These are phyloP conservation scores for Phoma sp. DNA, from an alignment of 2,329 filamentous ascomycete genomes.

Conservation along the genomic window DNA sequence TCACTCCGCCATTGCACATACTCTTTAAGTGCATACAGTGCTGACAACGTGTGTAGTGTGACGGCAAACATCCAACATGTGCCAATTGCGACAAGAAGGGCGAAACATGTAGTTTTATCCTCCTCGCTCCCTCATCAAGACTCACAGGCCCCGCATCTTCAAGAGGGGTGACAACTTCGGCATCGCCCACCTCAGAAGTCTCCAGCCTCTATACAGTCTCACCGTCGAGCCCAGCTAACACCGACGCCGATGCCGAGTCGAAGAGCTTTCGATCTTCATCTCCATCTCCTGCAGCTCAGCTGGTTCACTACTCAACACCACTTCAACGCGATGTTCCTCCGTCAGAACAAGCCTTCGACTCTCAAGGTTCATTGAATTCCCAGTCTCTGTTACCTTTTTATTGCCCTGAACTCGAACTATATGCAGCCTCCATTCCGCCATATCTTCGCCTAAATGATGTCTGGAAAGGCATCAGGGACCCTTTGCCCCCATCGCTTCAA, in stretches of 20 bases:
- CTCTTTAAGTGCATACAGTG: not conserved
- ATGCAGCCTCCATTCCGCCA: constrained; percentile 24
- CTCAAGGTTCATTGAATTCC: not conserved
- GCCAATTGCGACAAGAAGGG: constrained; percentile 42
- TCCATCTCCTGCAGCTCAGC: constrained; percentile 7
- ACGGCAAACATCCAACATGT: constrained; percentile 41
- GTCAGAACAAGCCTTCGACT: constrained; percentile 2
- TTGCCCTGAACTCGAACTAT: constrained; percentile 11
- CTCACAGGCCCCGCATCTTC: constrained; percentile 23
- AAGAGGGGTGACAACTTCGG: constrained; percentile 11
- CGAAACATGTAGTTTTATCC: constrained; percentile 42
- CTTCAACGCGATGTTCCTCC: constrained; percentile 18
- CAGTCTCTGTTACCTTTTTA: not conserved
- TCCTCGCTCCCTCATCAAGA: constrained; percentile 40
- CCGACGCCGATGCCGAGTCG: not conserved
- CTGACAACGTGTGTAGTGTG: constrained; percentile 39
- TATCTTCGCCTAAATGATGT: constrained; percentile 34
- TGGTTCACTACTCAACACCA: constrained; percentile 6
- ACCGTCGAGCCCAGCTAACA: not conserved
- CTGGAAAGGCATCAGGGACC: constrained; percentile 37
- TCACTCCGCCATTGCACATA: not conserved
- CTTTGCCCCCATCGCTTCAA: constrained; percentile 31
- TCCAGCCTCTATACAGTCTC: constrained; percentile 16
- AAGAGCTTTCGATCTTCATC: not conserved
- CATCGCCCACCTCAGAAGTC: constrained; percentile 10